Evolutionary conservation across 306 rosid genomes (phyloP).

Genomic region (Alnus glutinosa): DNA sequence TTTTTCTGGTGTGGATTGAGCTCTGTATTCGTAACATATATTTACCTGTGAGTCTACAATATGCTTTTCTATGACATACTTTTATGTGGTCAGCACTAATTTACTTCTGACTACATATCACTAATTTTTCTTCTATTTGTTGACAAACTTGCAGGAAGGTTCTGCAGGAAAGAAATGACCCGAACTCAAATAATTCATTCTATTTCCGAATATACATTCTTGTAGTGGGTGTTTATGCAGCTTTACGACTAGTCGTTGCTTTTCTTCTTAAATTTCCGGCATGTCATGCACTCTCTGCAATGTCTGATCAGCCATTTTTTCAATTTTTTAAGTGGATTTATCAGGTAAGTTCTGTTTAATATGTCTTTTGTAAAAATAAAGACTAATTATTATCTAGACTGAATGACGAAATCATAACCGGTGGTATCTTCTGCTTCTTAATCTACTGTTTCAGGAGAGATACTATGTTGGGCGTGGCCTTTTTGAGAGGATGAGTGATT

Average conservation of each 20-base stretch:
- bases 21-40: slow-evolving; percentile 68
- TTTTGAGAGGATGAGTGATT: slow-evolving; percentile 78
- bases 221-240: slow-evolving; percentile 85
- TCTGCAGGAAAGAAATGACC: slow-evolving; percentile 73
- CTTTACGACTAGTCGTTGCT: slow-evolving; percentile 57
- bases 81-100: slow-evolving; percentile 13
- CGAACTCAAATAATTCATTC: slow-evolving; percentile 60
- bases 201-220: slow-evolving; percentile 91
- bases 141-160: slow-evolving; percentile 72
- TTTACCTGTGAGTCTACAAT: slow-evolving; percentile 67
- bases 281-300: slow-evolving; percentile 79
- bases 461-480: slow-evolving; percentile 97
- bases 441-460: slow-evolving; percentile 68
- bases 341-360: slow-evolving; percentile 51
- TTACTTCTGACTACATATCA: slow-evolving; percentile 7
- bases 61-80: slow-evolving; percentile 15
- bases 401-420: slow-evolving; percentile 21
- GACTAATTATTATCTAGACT: slow-evolving; percentile 14
- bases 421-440: slow-evolving; percentile 25
- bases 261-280: slow-evolving; percentile 77
- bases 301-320: slow-evolving; percentile 90
- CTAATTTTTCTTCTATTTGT: slow-evolving; percentile 17
- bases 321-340: slow-evolving; percentile 98
- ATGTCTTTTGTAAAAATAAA: slow-evolving; percentile 4
- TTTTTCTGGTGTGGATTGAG: slow-evolving; percentile 89